Percentiles rank a stretch among this genome's conserved stretches.
Conservation (phyloP, 352 stramenopile genomes). For the Pythium sukuiense region DNA sequence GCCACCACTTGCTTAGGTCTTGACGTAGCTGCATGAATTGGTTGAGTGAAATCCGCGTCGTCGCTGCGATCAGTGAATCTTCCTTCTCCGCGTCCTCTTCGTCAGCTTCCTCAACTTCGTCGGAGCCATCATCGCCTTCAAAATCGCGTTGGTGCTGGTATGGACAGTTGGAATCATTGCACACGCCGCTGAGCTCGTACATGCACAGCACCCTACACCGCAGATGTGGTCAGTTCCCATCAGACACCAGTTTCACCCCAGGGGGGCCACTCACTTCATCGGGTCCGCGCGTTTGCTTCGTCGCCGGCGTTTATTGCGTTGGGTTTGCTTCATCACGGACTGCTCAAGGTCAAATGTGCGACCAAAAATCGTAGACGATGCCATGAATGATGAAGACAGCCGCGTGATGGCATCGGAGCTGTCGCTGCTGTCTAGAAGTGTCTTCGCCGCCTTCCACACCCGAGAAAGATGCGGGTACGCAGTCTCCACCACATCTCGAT, state of each 20-base stretch:
- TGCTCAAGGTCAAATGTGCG: conserved; percentile 23
- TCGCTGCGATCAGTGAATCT: background rate
- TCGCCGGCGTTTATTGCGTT: background rate
- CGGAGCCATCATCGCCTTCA: conserved; percentile 8
- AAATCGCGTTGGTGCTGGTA: conserved; percentile 72
- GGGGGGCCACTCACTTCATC: conserved; percentile 21
- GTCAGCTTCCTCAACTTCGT: conserved; percentile 4
- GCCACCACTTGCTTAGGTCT: conserved; percentile 11
- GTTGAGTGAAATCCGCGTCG: conserved; percentile 2
- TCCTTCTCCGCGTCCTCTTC: background rate
- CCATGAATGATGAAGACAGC: background rate
- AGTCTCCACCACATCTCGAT: conserved; percentile 1
- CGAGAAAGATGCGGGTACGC: conserved; percentile 17
- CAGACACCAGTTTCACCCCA: background rate
- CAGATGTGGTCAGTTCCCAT: background rate
- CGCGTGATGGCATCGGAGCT: background rate
- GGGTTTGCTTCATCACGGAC: conserved; percentile 23
- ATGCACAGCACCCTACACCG: conserved; percentile 58
- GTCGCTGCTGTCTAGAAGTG: background rate
- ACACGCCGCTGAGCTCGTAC: conserved; percentile 74
- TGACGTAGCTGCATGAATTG: conserved; percentile 35
- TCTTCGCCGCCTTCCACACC: background rate
- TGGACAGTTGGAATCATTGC: conserved; percentile 69
- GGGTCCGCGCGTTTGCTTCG: conserved; percentile 13
- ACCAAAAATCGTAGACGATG: background rate